phyloP scores from a whole-genome alignment of 2,329 filamentous ascomycete species.

The Apiospora rasikravindrae region DNA sequence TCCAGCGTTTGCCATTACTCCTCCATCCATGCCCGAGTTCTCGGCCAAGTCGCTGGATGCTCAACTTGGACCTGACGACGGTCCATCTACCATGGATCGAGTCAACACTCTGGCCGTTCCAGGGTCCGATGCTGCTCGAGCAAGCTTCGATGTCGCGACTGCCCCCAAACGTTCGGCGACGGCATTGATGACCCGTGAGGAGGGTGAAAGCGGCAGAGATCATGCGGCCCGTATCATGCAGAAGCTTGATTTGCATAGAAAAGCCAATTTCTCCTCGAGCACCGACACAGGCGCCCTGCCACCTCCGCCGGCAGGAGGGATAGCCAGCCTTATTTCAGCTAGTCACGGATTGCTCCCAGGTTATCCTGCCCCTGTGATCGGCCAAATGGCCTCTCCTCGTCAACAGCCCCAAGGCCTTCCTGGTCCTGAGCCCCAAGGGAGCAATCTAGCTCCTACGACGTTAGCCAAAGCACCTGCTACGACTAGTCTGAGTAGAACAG shows the following conservation, averaged over 20 bases:
- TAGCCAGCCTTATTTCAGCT: slow-evolving; percentile 84
- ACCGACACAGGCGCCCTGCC: slow-evolving; percentile 46
- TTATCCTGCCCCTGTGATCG: slow-evolving; percentile 40
- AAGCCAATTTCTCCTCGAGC: slow-evolving; percentile 64
- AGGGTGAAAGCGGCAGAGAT: slow-evolving; percentile 77
- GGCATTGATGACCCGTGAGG: slow-evolving; percentile 59
- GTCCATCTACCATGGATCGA: slow-evolving; percentile 56
- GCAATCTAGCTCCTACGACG: slow-evolving; percentile 79
- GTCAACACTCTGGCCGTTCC: slow-evolving; percentile 69
- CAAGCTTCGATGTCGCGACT: slow-evolving; percentile 72
- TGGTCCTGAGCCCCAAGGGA: slow-evolving; percentile 54
- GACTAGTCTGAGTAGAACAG: slow-evolving; percentile 85
- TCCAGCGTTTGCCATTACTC: slow-evolving; percentile 90
- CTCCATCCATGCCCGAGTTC: slow-evolving; percentile 87
- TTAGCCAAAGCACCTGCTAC: slow-evolving; percentile 81
- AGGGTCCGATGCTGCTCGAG: slow-evolving; percentile 64
- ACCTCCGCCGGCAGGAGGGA: slow-evolving; percentile 62
- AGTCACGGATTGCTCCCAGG: slow-evolving; percentile 80
- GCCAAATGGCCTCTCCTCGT: slow-evolving; percentile 35
- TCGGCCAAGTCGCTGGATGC: slow-evolving; percentile 79
- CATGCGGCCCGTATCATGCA: slow-evolving; percentile 90
- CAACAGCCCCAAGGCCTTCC: slow-evolving; percentile 42
- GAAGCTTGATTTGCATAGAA: slow-evolving; percentile 88
- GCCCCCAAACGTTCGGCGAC: slow-evolving; percentile 62
- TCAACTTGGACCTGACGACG: slow-evolving; percentile 50